Evolutionary conservation across 176 grass and related monocot species (phyloP).

Genomic region (Oryza nivara): DNA sequence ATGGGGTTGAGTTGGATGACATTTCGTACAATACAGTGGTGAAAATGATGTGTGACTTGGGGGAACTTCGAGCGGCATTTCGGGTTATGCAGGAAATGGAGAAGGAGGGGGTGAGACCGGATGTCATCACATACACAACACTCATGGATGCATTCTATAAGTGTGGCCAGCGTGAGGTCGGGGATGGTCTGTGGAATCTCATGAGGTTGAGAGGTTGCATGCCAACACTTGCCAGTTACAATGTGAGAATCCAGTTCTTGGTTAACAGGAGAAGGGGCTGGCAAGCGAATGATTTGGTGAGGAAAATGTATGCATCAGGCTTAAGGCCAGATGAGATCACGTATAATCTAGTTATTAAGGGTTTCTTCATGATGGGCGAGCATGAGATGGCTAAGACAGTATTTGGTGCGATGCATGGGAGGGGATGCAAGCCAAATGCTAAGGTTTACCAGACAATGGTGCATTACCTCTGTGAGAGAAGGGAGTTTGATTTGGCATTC

Average conservation of each 20-base stretch:
- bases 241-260: slow-evolving; percentile 92
- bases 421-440: slow-evolving; percentile 73
- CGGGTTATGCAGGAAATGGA: slow-evolving; percentile 72
- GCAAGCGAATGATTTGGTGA: slow-evolving; percentile 70
- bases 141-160: slow-evolving; percentile 86
- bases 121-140: slow-evolving; percentile 83
- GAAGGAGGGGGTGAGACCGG: slow-evolving; percentile 57
- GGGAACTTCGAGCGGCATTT: slow-evolving; percentile 56
- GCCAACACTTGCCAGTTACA: slow-evolving; percentile 81
- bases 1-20: slow-evolving; percentile 67
- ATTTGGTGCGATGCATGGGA: slow-evolving; percentile 73
- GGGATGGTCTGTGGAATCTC: slow-evolving; percentile 91
- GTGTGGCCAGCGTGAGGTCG: slow-evolving; percentile 57
- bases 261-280: slow-evolving; percentile 70
- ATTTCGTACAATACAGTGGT: slow-evolving; percentile 85
- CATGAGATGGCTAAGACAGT: slow-evolving; percentile 76
- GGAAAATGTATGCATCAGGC: slow-evolving; percentile 56
- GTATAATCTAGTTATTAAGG: slow-evolving; percentile 92
- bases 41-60: slow-evolving; percentile 80
- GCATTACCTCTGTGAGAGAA: slow-evolving; percentile 83
- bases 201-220: slow-evolving; percentile 78
- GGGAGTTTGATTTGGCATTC: slow-evolving; percentile 74
- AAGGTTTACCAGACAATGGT: slow-evolving; percentile 96
- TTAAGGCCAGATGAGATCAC: slow-evolving; percentile 80
- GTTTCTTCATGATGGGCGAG: slow-evolving; percentile 85